phyloP scores from a whole-genome alignment of 768 basidiomycete genomes.

The Mycena vulgaris region DNA sequence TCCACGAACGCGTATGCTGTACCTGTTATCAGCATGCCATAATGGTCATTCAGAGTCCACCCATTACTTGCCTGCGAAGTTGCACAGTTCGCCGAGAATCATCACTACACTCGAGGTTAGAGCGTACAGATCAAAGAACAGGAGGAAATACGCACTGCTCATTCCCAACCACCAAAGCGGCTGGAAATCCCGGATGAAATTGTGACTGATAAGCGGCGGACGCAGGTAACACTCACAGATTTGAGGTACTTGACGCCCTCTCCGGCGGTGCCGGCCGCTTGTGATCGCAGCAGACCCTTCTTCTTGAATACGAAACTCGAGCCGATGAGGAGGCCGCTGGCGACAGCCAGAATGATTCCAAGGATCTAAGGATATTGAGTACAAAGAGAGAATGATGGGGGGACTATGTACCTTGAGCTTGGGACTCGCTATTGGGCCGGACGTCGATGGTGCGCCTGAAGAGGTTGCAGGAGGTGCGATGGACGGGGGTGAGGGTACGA shows the following conservation, averaged over 20 bases:
- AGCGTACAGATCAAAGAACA: neutral
- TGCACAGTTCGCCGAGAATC: constrained; percentile 91
- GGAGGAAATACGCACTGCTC: constrained; percentile 69
- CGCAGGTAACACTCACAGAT: constrained; percentile 75
- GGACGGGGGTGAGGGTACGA: neutral
- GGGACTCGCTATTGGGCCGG: neutral
- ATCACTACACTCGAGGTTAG: constrained; percentile 68
- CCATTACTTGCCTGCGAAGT: constrained; percentile 74
- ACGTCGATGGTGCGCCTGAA: neutral
- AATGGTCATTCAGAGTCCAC: no score
- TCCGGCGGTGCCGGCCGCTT: constrained; percentile 82
- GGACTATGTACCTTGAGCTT: constrained; percentile 8
- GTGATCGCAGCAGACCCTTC: constrained; percentile 86
- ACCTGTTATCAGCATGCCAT: no score
- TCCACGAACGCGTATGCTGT: constrained; percentile 90
- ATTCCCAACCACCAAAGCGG: constrained; percentile 95
- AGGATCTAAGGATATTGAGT: constrained; percentile 64
- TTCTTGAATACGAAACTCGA: constrained; percentile 97
- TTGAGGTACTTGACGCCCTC: constrained; percentile 96
- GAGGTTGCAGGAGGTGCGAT: neutral
- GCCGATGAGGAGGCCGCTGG: constrained; percentile 91
- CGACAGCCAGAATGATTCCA: constrained; percentile 81
- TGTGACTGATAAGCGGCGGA: no score
- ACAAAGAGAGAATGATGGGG: neutral
- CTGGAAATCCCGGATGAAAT: no score